These are phyloP conservation scores for Aspergillus sclerotioniger DNA, from an alignment of 495 filamentous ascomycete genomes.

Conservation along the genomic window DNA sequence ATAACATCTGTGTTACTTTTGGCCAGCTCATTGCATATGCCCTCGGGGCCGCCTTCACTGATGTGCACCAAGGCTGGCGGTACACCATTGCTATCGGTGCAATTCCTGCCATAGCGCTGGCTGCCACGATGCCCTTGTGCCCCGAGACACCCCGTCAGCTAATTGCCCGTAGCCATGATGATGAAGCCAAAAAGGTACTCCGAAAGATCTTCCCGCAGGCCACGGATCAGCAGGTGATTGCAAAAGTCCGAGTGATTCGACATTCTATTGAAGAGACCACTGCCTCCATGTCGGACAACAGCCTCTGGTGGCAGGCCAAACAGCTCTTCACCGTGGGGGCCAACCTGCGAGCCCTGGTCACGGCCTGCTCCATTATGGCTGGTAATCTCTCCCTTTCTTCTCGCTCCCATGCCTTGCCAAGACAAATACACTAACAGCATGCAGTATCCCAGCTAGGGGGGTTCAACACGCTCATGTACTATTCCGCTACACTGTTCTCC, in stretches of 20 bases:
- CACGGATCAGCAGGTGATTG: constrained; percentile 33
- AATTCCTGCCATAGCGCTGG: constrained; percentile 44
- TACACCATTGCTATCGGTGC: constrained; percentile 49
- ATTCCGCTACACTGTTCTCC: constrained; percentile 50
- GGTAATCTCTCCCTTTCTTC: constrained; percentile 13
- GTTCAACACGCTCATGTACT: constrained; percentile 49
- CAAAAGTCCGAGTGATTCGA: constrained; percentile 38
- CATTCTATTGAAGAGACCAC: constrained; percentile 34
- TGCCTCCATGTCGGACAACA: constrained; percentile 17
- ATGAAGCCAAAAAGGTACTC: constrained; percentile 36
- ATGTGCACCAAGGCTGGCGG: constrained; percentile 47
- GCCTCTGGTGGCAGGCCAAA: constrained; percentile 37
- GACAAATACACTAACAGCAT: constrained; percentile 4
- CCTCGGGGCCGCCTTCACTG: constrained; percentile 49
- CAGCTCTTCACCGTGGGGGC: constrained; percentile 41
- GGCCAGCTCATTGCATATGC: constrained; percentile 52
- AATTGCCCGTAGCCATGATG: constrained; percentile 38
- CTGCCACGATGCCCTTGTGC: constrained; percentile 41
- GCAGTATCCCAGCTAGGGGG: constrained; percentile 38
- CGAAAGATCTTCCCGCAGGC: constrained; percentile 36
- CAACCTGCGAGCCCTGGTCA: constrained; percentile 44
- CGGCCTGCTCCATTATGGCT: constrained; percentile 44
- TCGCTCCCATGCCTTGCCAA: background rate
- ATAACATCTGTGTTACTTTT: constrained; percentile 53
- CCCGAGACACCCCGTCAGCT: constrained; percentile 53